phyloP scores from a whole-genome alignment of 2,329 filamentous ascomycete species.

The Fusarium continuum region DNA sequence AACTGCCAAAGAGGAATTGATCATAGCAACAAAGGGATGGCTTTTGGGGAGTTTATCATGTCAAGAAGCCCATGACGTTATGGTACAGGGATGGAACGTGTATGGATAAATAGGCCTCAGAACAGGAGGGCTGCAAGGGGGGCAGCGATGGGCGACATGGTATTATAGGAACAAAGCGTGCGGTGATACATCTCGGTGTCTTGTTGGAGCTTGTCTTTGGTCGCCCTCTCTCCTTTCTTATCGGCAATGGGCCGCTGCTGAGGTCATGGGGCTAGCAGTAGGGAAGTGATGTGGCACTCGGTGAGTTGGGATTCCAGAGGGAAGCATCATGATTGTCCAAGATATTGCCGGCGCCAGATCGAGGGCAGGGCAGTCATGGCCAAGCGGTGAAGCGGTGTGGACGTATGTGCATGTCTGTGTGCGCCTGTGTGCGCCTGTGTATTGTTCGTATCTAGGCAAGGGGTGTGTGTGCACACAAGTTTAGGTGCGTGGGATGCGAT shows the following conservation, averaged over 20 bases:
- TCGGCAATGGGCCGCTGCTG: slow-evolving; percentile 32
- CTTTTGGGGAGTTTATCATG: slow-evolving; percentile 28
- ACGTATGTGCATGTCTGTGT: slow-evolving; percentile 34
- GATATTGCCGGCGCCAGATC: slow-evolving; percentile 22
- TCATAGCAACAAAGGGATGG: slow-evolving; percentile 28
- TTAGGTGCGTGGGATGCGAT: slow-evolving; percentile 29
- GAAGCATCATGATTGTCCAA: slow-evolving; percentile 36
- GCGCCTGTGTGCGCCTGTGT: slow-evolving; percentile 33
- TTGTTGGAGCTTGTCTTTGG: slow-evolving; percentile 20
- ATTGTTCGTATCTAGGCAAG: slow-evolving; percentile 33
- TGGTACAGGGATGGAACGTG: slow-evolving; percentile 35
- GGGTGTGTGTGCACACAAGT: slow-evolving; percentile 35
- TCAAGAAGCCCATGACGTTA: slow-evolving; percentile 39
- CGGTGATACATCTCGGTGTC: slow-evolving; percentile 34
- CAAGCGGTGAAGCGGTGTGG: slow-evolving; percentile 43
- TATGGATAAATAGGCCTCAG: slow-evolving; percentile 21
- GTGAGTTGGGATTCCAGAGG: slow-evolving; percentile 37
- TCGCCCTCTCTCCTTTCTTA: slow-evolving; percentile 25
- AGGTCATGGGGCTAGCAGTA: slow-evolving; percentile 42
- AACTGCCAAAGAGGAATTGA: slow-evolving; percentile 12
- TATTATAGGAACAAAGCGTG: slow-evolving; percentile 24
- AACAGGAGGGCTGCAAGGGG: slow-evolving; percentile 23
- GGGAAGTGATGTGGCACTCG: slow-evolving; percentile 44
- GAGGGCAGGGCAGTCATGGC: slow-evolving; percentile 30
- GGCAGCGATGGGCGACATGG: slow-evolving; percentile 22